Evolutionary conservation across 192 early-diverging fungal genomes (phyloP).

Genomic region (Mortierella alpina): DNA sequence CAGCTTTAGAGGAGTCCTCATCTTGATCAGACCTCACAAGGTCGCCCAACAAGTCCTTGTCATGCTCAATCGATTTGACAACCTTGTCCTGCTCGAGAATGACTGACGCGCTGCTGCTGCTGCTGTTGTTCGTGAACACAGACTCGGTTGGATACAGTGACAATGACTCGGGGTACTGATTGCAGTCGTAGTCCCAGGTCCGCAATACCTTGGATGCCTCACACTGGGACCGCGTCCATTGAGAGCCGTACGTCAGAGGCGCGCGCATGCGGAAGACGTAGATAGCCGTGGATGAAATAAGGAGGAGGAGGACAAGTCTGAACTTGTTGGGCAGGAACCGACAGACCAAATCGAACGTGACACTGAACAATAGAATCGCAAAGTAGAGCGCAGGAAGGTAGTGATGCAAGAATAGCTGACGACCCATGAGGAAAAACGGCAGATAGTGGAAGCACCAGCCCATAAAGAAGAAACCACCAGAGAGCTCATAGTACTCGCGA

Average conservation of each 20-base stretch:
- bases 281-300: conserved; percentile 64
- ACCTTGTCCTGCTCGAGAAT: not conserved
- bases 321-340: conserved; percentile 64
- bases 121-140: not conserved
- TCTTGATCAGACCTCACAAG: not conserved
- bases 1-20: not conserved
- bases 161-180: conserved; percentile 25
- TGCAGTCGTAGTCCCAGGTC: conserved; percentile 89
- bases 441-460: conserved; percentile 89
- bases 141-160: conserved; percentile 10
- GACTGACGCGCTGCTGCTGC: not conserved
- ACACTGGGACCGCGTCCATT: conserved; percentile 82
- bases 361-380: conserved; percentile 78
- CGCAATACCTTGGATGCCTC: conserved; percentile 79
- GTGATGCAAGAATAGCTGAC: conserved; percentile 93
- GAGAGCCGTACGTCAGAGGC: conserved; percentile 86
- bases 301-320: conserved; percentile 61
- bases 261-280: conserved; percentile 75
- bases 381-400: conserved; percentile 96
- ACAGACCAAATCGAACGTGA: conserved; percentile 79
- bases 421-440: conserved; percentile 91
- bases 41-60: not conserved
- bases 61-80: not conserved
- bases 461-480: conserved; percentile 73
- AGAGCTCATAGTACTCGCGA: conserved; percentile 64